Evolutionary conservation across 192 early-diverging fungal genomes (phyloP).

Genomic region (Coemansia sp.): DNA sequence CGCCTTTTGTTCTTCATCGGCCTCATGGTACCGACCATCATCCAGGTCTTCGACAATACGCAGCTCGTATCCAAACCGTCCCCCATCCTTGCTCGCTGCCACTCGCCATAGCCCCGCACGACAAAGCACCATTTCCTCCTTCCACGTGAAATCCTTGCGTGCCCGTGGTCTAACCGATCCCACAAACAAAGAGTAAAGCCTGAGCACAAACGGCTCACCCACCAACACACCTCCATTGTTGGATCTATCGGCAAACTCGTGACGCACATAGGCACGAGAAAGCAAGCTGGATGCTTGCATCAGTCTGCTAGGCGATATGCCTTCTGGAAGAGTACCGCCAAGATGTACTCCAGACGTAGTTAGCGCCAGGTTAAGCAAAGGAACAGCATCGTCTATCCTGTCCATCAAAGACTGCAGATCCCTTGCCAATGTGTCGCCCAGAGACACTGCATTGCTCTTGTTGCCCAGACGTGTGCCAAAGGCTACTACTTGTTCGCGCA

Average conservation of each 20-base stretch:
- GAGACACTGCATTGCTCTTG: neutral
- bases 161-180: conserved; percentile 59
- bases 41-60: conserved; percentile 62
- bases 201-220: conserved; percentile 49
- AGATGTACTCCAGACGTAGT: conserved; percentile 52
- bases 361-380: conserved; percentile 54
- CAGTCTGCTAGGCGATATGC: conserved; percentile 55
- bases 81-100: neutral
- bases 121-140: conserved; percentile 69
- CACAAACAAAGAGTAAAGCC: conserved; percentile 67
- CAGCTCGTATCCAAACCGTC: conserved; percentile 52
- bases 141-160: conserved; percentile 70
- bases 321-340: conserved; percentile 38
- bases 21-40: conserved; percentile 75
- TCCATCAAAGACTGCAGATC: conserved; percentile 27
- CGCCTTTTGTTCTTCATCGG: neutral
- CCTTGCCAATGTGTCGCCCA: conserved; percentile 5
- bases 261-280: conserved; percentile 4
- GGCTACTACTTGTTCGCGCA: conserved; percentile 54
- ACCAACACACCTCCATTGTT: conserved; percentile 3
- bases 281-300: conserved; percentile 56
- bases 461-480: conserved; percentile 38
- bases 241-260: conserved; percentile 8
- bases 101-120: conserved; percentile 35
- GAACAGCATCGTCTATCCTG: conserved; percentile 52